Evolutionary conservation across 1,284 basidiomycete species (phyloP), one percentile per base, ranked within the genome.

Genomic region (Taiwanofungus camphoratus): DNA sequence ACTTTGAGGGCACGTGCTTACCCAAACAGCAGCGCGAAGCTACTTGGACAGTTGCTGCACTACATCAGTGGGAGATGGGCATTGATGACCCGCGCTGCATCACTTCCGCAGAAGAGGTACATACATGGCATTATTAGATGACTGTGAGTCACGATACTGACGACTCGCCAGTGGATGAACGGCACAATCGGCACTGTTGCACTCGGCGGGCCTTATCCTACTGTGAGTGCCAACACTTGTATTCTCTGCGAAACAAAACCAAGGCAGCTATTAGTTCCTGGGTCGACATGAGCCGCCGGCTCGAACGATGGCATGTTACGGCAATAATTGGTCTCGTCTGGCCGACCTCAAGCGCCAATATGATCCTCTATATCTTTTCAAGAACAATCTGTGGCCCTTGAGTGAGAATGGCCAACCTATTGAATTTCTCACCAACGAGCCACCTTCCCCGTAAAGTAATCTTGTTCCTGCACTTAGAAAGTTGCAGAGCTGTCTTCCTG

Each of bases 21-120:
- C 87, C 89, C 3, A 79, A 80, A 54, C 70, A 74, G 12, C 85
- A 90, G 54, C 79, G 92, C 20, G 74, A 86, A 56, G 85, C 87
- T 1, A 64, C 77, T 5, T 95, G 92, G 67, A 92, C 87, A 3
- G 80, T 93, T 35, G 87, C 88, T 2, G 91, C 92, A 15, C 68
- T 95, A 35, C 92, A 94, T 63, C 92, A 95, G 61, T 95, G 92
- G 92, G 83, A 86, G 46, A 81, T 91, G 62, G 73, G 81, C 38
- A 70, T 82, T 29, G 78, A 88, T 50, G 92, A 95, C 55, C 76
- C 80, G 16, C 70, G 77, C 15, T 94, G 91, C 54, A 74, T 91
- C 42, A 71, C 74, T 36, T 82, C 86, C 23, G 90, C 90, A 9
- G 87, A 92, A 60, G 78, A 83, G 57, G 86, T 85, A 51, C 42